phyloP scores from a whole-genome alignment of 208 protist species.

The Leishmania braziliensis region DNA sequence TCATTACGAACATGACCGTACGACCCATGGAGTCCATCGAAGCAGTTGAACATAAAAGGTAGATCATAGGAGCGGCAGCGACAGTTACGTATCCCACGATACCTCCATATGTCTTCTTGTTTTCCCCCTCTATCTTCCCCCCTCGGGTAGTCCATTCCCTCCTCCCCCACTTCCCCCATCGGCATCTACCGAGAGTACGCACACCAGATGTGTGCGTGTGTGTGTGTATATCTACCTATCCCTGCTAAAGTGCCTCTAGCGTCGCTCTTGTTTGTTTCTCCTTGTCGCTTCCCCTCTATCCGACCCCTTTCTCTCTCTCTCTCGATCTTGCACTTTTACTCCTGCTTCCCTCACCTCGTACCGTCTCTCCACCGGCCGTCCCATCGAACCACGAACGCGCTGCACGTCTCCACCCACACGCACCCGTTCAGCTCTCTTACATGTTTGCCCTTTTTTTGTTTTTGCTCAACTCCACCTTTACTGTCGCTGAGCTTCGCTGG shows the following conservation, averaged over 20 bases:
- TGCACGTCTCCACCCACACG: background rate
- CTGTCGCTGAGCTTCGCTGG: background rate
- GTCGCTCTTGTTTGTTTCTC: background rate
- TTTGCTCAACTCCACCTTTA: background rate
- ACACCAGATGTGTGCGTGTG: background rate
- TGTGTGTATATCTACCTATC: background rate
- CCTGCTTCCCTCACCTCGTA: background rate
- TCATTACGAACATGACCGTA: background rate
- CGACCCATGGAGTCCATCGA: background rate
- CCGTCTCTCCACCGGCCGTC: background rate
- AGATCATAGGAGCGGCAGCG: background rate
- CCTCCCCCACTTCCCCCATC: background rate
- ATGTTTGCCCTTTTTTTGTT: background rate
- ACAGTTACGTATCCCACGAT: background rate
- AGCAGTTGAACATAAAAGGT: background rate
- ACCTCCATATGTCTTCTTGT: background rate
- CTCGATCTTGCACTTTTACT: background rate
- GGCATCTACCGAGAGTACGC: background rate
- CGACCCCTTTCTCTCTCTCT: background rate
- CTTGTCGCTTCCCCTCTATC: background rate
- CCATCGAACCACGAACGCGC: background rate
- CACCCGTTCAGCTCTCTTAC: background rate
- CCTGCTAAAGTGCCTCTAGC: background rate
- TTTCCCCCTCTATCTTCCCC: background rate
- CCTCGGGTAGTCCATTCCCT: background rate